Evolutionary conservation across 805 yeast species (phyloP).

Genomic region (Lipomyces oligophaga): DNA sequence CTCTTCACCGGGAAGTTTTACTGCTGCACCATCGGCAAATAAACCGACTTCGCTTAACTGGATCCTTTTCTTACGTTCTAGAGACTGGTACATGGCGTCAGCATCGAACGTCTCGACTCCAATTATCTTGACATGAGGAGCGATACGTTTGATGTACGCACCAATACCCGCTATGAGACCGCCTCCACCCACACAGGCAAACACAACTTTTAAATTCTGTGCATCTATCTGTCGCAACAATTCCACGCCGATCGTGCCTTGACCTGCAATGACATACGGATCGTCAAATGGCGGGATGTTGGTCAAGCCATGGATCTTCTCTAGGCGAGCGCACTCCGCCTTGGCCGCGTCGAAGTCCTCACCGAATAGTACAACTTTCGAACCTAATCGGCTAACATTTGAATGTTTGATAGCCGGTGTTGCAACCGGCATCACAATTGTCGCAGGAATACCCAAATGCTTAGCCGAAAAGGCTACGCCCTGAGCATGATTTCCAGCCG

Average conservation of each 20-base stretch:
- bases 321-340: constrained; percentile 73
- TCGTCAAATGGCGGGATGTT: constrained; percentile 98
- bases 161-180: constrained; percentile 91
- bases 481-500: constrained; percentile 99
- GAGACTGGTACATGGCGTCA: constrained; percentile 78
- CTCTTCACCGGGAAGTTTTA: constrained; percentile 82
- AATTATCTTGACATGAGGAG: constrained; percentile 94
- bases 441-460: constrained; percentile 81
- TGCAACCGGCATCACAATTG: constrained; percentile 96
- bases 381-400: constrained; percentile 87
- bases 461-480: constrained; percentile 95
- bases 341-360: constrained; percentile 96
- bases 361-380: constrained; percentile 89
- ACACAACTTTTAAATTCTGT: constrained; percentile 60
- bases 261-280: constrained; percentile 98
- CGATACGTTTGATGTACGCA: constrained; percentile 84
- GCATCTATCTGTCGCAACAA: constrained; percentile 79
- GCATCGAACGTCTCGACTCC: constrained; percentile 98
- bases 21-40: constrained; percentile 99
- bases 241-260: constrained; percentile 96
- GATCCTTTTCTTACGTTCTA: constrained; percentile 53
- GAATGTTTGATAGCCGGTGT: constrained; percentile 93
- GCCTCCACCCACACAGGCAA: constrained; percentile 96
- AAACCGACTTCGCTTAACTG: constrained; percentile 75
- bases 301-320: constrained; percentile 66